Evolutionary conservation across 2,329 filamentous ascomycete species (phyloP), one percentile per base, ranked within the genome.

Genomic region (Fusarium praegraminearum): DNA sequence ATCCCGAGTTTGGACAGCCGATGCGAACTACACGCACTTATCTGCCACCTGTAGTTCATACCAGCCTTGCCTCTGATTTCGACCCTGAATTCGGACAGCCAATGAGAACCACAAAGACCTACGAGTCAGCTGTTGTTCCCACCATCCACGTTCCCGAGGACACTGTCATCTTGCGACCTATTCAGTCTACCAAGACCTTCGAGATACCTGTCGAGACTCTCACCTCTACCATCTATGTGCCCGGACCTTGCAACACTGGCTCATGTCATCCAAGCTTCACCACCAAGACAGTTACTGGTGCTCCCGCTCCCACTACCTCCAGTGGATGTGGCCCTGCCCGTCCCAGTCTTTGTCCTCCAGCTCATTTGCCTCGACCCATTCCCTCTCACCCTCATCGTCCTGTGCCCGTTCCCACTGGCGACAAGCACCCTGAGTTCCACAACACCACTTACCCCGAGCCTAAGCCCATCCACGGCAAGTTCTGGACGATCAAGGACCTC

Each of bases 401-500:
- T 10, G 12, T 35, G 5, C 33, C 52, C 3, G 13, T 38, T 3
- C 32, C 51, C 5, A 57, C 55, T 12, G 33, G 49, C 3, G 18
- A 40, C 26, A 24, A 35, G 1, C 13, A 36, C 22, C 12, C 22
- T 4, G 12, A 12, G 1, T 36, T 50, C 15, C 18, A 22, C 8
- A 30, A 24, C 9, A n/a, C 12, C 35, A 43, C 24, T 8, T 71
- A 63, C 16, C 56, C 68, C 20, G 41, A n/a, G 35, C 65, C 65
- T 3, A 55, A 40, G 24, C 44, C 47, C 5, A 45, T 71, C 5
- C 40, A 57, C 2, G 69, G 69, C 45, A 46, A 59, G 43, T 54
- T 49, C 6, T 71, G 65, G 69, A 18, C 45, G 6, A 67, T 71
- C 43, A 45, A 30, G 10, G 57, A 71, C 15, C 33, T 71, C 33